phyloP scores from a whole-genome alignment of 108 stramenopile genomes.

The Fistulifera solaris region DNA sequence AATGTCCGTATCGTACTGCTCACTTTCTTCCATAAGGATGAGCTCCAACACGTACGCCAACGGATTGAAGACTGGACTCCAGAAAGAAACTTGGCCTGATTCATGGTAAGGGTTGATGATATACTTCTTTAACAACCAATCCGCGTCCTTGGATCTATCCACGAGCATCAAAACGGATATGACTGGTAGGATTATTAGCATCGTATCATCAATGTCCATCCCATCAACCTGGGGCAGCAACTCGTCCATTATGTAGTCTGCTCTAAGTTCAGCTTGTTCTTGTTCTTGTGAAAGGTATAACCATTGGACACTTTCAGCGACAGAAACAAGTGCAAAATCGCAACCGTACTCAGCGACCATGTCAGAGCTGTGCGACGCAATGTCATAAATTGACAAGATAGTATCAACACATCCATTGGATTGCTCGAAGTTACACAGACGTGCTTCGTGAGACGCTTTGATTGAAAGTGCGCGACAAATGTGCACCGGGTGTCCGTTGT shows the following conservation, averaged over 20 bases:
- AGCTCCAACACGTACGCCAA: constrained; percentile 15
- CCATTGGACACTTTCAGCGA: constrained; percentile 18
- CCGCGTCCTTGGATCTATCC: constrained; percentile 7
- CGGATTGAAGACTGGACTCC: constrained; percentile 22
- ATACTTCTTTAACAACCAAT: constrained; percentile 9
- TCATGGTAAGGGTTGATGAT: constrained; percentile 20
- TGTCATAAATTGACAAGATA: constrained; percentile 35
- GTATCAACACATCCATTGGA: constrained; percentile 25
- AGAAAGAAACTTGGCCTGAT: neutral
- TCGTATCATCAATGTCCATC: constrained; percentile 11
- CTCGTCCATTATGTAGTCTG: constrained; percentile 9
- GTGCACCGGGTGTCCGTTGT: constrained; percentile 43
- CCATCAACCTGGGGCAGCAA: constrained; percentile 9
- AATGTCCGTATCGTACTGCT: constrained; percentile 10
- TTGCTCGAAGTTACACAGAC: constrained; percentile 37
- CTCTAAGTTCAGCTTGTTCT: constrained; percentile 7
- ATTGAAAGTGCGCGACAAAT: constrained; percentile 52
- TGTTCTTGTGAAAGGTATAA: constrained; percentile 10
- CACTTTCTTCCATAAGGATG: constrained; percentile 14
- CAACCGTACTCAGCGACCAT: constrained; percentile 12
- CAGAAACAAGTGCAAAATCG: constrained; percentile 11
- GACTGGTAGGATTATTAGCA: constrained; percentile 9
- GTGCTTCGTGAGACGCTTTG: constrained; percentile 34
- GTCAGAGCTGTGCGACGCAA: constrained; percentile 5
- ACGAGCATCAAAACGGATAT: constrained; percentile 8